These are phyloP conservation scores for Mucor mucedo DNA, from an alignment of 371 early-diverging fungal genomes.

Conservation along the genomic window DNA sequence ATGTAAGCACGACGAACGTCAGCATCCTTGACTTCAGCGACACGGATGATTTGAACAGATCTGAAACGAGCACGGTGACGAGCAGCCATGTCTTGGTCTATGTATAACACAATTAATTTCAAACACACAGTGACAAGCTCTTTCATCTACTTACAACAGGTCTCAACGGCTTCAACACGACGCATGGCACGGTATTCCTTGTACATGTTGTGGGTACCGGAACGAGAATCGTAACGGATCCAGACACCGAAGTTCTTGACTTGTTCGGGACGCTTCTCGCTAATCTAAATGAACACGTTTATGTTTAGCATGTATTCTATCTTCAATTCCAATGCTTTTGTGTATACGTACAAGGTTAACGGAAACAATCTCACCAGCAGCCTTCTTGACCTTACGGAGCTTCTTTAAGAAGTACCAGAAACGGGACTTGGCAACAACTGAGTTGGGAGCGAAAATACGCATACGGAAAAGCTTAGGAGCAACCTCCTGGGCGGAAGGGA, in stretches of 20 bases:
- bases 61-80: conserved; percentile 98
- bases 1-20: conserved; percentile 98
- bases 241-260: conserved; percentile 99
- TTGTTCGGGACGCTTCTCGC: conserved; percentile 89
- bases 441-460: conserved; percentile 98
- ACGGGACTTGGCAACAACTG: conserved; percentile 97
- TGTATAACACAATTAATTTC: not conserved
- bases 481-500: conserved; percentile 92
- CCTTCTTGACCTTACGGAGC: conserved; percentile 99
- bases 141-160: conserved; percentile 73
- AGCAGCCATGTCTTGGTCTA: conserved; percentile 98
- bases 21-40: conserved; percentile 85
- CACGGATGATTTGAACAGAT: conserved; percentile 98
- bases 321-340: not conserved
- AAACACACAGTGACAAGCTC: not conserved
- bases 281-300: conserved; percentile 64
- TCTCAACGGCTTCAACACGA: conserved; percentile 92
- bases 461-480: conserved; percentile 97
- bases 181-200: conserved; percentile 99
- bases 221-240: conserved; percentile 99
- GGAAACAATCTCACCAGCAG: conserved; percentile 95
- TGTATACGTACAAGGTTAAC: conserved; percentile 80
- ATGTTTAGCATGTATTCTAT: not conserved
- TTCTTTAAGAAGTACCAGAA: conserved; percentile 99
- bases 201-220: conserved; percentile 99